Base-by-base conservation (phyloP, 352 stramenopile genomes). In the Pythium rishiriense region DNA sequence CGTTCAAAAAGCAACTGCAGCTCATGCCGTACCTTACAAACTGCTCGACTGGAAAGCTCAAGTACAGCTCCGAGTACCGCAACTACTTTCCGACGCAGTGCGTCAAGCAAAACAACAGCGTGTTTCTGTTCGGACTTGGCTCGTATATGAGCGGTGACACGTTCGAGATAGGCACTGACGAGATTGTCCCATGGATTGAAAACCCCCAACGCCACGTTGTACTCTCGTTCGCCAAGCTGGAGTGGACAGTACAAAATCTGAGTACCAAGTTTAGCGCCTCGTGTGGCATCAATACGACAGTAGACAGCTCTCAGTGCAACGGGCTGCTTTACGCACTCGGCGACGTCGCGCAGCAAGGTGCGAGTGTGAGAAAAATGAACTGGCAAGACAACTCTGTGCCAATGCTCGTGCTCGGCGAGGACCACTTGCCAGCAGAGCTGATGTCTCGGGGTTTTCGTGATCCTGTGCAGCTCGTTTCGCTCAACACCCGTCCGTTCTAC, bases 1-100 rank as follows among this genome's bases (percentile, higher is more conserved):
- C 67, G 17, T 68, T 81, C 59, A 76, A 75, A 31, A 69, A 70
- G 53, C 70, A 83, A 52, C 48, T 83, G 5, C n/a, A 70, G 41
- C 53, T 79, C 21, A 58, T 68, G 50, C 75, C 73, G 12, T 81
- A 73, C 58, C 37, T 69, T 39, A 73, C 66, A 29, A 66, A 73
- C 57, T 83, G 73, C 58, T 75, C 64, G 2, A 49, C 76, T 10
- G 58, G 51, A 0, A 42, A 72, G 41, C 64, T 83, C 57, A 65
- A 67, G 17, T 83, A 81, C 66, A 55, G 52, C 33, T 68, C 47
- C 24, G 70, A 81, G 42, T 73, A 69, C 19, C 53, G 68, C 24
- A 79, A 74, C 39, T 81, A 70, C 25, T 59, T 54, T 15, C 47
- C 47, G 25, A 54, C 25, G 14, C 28, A 33, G 3, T 83, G 73